Base-by-base conservation (phyloP, 2,329 filamentous ascomycete species). In the Microthyrium microscopicum region DNA sequence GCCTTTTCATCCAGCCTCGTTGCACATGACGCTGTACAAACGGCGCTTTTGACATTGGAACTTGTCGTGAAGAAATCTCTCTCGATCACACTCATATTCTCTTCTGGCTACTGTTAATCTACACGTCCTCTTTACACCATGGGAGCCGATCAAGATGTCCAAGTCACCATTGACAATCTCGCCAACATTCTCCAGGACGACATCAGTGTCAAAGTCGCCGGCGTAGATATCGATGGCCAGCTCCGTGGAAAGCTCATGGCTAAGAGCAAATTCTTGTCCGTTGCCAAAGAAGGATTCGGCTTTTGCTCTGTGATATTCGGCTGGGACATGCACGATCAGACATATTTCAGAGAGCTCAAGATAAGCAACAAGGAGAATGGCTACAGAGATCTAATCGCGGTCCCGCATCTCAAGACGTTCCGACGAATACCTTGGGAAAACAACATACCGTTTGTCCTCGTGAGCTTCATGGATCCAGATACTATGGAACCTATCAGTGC, bases 251-350 rank as follows among this genome's bases (percentile, higher is more conserved):
- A 94, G 60, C 68, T 93, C 40, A 74, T 93, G 57, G 82, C 82
- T 46, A 92, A 92, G 66, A 78, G 77, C 52, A 93, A 94, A 60
- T 93, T 94, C 55, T 62, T 93, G 24, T 82, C 79, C 20, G 70
- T 93, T 34, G 77, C 76, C n/a, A 57, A 70, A 26, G 68, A 73
- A 28, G 85, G 84, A 33, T 93, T 93, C 46, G 85, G 84, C 34
- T 93, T 93, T 64, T 93, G 85, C 62, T 89, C 80, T 15, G 83
- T 93, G 44, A 73, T 93, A 42, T 93, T 92, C 48, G 84, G 85
- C 52, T 93, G 85, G 85, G 84, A 94, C 56, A 92, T 93, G 82
- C 84, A 94, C 56, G 85, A 94, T 50, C 67, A 73, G 60, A 91
- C 82, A 8, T 94, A 93, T 55, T 76, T 81, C 52, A 73, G 68